phyloP scores from a whole-genome alignment of 768 basidiomycete species.

The Crassisporium funariophilum region DNA sequence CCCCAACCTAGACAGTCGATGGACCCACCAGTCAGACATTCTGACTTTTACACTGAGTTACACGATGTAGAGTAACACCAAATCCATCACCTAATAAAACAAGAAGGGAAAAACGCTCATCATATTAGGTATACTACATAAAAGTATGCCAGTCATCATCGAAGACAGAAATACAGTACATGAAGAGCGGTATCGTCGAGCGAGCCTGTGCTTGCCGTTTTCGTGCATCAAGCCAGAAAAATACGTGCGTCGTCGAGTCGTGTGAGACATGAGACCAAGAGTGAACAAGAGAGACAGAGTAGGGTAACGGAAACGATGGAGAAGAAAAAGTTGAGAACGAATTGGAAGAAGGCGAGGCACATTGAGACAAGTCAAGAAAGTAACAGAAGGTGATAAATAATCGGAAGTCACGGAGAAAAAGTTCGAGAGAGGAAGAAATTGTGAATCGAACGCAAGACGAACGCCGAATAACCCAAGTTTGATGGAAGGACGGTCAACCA shows the following conservation, averaged over 20 bases:
- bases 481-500: constrained; percentile 5
- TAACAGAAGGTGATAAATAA: too few species aligned
- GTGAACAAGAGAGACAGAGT: constrained; percentile 5
- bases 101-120: background rate
- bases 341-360: constrained; percentile 3
- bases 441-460: constrained; percentile 10
- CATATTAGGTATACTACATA: constrained; percentile 8
- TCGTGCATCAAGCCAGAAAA: constrained; percentile 12
- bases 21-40: too few species aligned
- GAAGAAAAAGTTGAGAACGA: constrained; percentile 1
- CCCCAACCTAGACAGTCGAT: too few species aligned
- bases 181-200: constrained; percentile 4
- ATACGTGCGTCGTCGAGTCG: too few species aligned
- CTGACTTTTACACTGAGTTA: too few species aligned
- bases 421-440: constrained; percentile 3
- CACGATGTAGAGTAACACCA: background rate
- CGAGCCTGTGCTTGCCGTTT: constrained; percentile 17
- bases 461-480: constrained; percentile 2
- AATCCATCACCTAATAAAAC: background rate
- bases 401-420: too few species aligned
- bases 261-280: too few species aligned
- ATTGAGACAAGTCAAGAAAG: too few species aligned
- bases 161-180: constrained; percentile 18
- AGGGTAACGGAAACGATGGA: too few species aligned
- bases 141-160: constrained; percentile 6